Conservation (phyloP, 345 rosid genomes). For the Reutealis trisperma region DNA sequence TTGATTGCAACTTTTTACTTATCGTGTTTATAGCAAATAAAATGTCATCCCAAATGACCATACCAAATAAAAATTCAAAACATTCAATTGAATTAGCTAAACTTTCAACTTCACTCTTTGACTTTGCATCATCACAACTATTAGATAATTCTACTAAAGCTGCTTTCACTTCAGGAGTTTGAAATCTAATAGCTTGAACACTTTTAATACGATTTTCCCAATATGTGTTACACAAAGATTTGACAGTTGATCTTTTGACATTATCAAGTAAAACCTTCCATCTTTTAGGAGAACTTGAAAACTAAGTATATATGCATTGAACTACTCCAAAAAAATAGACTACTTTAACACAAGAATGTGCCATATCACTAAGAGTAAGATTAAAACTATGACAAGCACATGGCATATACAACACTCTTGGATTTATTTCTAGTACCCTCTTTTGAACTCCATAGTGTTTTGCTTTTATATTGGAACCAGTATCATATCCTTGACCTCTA, state of each 20-base stretch:
- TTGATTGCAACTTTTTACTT: not conserved
- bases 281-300: not conserved
- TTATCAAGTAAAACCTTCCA: not conserved
- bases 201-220: not conserved
- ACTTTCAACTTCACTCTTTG: not conserved
- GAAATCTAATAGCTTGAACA: not conserved
- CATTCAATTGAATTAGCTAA: not conserved
- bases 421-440: not conserved
- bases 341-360: not conserved
- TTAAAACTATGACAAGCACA: not conserved
- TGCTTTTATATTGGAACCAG: constrained; percentile 4
- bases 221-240: not conserved
- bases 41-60: not conserved
- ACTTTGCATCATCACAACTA: not conserved
- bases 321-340: not conserved
- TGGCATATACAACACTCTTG: not conserved
- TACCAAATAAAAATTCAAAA: not conserved
- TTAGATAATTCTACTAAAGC: no score
- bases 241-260: not conserved
- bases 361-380: not conserved
- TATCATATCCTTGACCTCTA: constrained; percentile 7
- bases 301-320: not conserved
- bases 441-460: not conserved
- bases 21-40: no score
- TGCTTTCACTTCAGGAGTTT: no score